Conservation (phyloP, 1,284 basidiomycete species). For the Filobasidium uniguttulatum region DNA sequence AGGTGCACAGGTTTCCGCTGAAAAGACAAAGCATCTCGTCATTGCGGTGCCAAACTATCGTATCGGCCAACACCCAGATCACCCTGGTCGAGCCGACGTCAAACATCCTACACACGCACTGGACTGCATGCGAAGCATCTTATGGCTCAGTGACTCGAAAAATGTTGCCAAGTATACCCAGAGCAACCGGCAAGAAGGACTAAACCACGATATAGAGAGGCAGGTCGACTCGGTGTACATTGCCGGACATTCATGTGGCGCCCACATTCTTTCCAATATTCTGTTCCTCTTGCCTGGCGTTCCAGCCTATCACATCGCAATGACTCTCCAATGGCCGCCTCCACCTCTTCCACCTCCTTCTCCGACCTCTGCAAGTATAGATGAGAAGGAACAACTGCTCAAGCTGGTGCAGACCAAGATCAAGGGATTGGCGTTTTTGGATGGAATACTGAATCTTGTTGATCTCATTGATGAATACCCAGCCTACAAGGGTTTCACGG, state of each 20-base stretch:
- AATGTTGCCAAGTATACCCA: neutral
- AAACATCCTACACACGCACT: slow-evolving; percentile 12
- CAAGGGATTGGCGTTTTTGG: slow-evolving; percentile 8
- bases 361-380: too few species aligned
- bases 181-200: too few species aligned
- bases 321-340: neutral
- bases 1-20: neutral
- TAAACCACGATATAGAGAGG: neutral
- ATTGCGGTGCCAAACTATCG: slow-evolving; percentile 14
- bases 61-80: slow-evolving; percentile 12
- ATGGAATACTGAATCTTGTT: slow-evolving; percentile 11
- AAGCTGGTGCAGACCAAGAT: neutral
- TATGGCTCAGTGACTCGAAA: neutral
- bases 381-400: neutral
- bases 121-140: slow-evolving; percentile 1
- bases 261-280: slow-evolving; percentile 12
- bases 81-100: slow-evolving; percentile 4
- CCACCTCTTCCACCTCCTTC: neutral
- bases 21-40: neutral
- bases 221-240: slow-evolving; percentile 2
- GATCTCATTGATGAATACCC: slow-evolving; percentile 14
- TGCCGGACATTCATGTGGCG: slow-evolving; percentile 15
- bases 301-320: neutral
- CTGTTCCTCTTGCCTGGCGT: slow-evolving; percentile 3
- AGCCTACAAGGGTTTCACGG: slow-evolving; percentile 10